Evolutionary conservation across 495 filamentous ascomycete species (phyloP), one percentile per base, ranked within the genome.

Genomic region (Hypoxylon perforatum): DNA sequence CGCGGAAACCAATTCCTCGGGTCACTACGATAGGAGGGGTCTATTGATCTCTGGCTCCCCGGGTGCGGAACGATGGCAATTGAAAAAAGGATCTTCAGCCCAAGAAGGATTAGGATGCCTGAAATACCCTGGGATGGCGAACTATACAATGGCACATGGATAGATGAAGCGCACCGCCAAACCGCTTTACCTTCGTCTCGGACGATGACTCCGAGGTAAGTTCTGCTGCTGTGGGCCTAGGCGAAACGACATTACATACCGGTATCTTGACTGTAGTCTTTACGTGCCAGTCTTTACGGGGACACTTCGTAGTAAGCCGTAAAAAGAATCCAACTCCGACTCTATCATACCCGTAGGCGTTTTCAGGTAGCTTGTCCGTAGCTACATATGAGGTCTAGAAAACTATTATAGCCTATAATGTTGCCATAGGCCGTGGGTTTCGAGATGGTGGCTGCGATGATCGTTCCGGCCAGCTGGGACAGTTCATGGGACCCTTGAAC

Each of bases 391-490:
- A 42, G 39, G 33, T 11, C 2, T 8, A 28, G 14, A 33, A 15
- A 9, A 1, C 22, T 17, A n/a, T 60, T 42, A 55, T 35, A 48
- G 35, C 19, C 25, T 28, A 28, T 28, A 28, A 35, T n/a, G n/a
- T 45, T 69, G 28, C 33, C 28, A 21, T 30, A 56, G 60, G 21
- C 61, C 56, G 45, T 30, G 53, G 33, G 22, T 23, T 54, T 52
- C 21, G 21, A 22, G 19, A 45, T 46, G 14, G 60, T 64, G 61
- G 66, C 66, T 64, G 49, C 53, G 65, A 58, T 61, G 58, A 68
- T 69, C 60, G 66, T 61, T 50, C 66, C 66, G 23, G 39, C 61
- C 51, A 25, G 61, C 41, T 69, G 66, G 66, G 61, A 60, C 66
- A 22, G 57, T 30, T 47, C 66, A 69, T 46, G 61, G 65, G 66